Base-by-base conservation (phyloP, 768 basidiomycete species). In the Lentinula boryana region DNA sequence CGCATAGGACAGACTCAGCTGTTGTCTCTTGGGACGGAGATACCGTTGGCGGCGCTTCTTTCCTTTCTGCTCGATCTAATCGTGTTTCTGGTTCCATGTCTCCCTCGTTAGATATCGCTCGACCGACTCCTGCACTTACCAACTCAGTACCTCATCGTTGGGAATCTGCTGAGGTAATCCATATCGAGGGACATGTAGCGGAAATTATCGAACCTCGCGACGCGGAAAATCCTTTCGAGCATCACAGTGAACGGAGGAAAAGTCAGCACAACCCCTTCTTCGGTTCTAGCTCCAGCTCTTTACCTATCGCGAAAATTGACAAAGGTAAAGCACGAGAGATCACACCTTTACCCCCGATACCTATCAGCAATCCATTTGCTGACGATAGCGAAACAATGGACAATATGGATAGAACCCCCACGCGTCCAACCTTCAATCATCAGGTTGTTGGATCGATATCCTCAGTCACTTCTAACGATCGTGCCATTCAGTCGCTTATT, bases 111-210 rank as follows among this genome's bases (percentile, higher is more conserved):
- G 77, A 74, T 54, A 77, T 79, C 68, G 85, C 84, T 36, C 84
- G 84, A 67, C 82, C 80, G 63, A 89, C 88, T 4, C 88, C 88
- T 50, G 75, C 75, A 7, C 81, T 85, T 12, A 83, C 76, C 31
- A 66, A 71, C 3, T 78, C 82, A 1, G 72, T 77, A 15, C 68
- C 73, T 2, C 88, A 90, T 72, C 78, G 70, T 51, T 89, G 88
- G 88, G 83, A 90, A 69, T 85, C 84, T 7, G 87, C 87, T 3
- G 84, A 88, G 66, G 84, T 88, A 18, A 64, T 87, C 55, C 73
- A 81, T 58, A 74, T 73, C 50, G 76, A 80, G 35, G 73, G 69
- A 33, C 69, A 71, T 48, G 55, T 67, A 1, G 69, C 68, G 15
- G 72, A 76, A 61, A 62, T 72, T 33, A 64, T 72, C 49, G 69